phyloP scores from a whole-genome alignment of 73 alveolate species.

The Paramecium biaurelia region DNA sequence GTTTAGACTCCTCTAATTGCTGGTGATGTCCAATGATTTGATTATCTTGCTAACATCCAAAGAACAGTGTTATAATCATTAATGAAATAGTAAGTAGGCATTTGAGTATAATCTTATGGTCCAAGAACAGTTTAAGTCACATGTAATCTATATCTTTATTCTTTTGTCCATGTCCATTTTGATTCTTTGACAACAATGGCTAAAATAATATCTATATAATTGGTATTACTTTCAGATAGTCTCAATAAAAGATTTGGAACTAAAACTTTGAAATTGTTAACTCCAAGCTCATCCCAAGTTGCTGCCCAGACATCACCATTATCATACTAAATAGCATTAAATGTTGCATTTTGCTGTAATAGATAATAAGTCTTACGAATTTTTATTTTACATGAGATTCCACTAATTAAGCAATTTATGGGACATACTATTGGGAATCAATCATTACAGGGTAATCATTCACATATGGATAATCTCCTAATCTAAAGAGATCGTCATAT shows the following conservation, averaged over 20 bases:
- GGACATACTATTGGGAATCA: background rate
- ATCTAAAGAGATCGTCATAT: slow-evolving; percentile 42
- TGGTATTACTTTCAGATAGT: background rate
- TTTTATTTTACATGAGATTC: background rate
- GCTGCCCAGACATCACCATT: slow-evolving; percentile 13
- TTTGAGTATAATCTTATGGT: background rate
- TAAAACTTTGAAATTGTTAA: background rate
- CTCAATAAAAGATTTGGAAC: background rate
- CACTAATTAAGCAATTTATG: background rate
- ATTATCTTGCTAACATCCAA: background rate
- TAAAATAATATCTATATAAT: background rate
- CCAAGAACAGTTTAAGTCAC: background rate
- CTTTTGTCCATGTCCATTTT: slow-evolving; percentile 46
- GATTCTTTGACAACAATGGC: slow-evolving; percentile 35
- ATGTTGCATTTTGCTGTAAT: slow-evolving; percentile 3
- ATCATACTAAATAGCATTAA: background rate
- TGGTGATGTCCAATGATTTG: background rate
- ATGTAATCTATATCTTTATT: slow-evolving; percentile 30
- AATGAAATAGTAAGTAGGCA: background rate
- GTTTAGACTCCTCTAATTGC: slow-evolving; percentile 2
- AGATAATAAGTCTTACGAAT: background rate
- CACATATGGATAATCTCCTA: slow-evolving; percentile 45
- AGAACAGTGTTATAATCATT: background rate
- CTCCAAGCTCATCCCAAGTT: slow-evolving; percentile 6
- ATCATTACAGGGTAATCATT: background rate